Conservation (phyloP, 106 monocot species). For the Dioscorea zingiberensis region DNA sequence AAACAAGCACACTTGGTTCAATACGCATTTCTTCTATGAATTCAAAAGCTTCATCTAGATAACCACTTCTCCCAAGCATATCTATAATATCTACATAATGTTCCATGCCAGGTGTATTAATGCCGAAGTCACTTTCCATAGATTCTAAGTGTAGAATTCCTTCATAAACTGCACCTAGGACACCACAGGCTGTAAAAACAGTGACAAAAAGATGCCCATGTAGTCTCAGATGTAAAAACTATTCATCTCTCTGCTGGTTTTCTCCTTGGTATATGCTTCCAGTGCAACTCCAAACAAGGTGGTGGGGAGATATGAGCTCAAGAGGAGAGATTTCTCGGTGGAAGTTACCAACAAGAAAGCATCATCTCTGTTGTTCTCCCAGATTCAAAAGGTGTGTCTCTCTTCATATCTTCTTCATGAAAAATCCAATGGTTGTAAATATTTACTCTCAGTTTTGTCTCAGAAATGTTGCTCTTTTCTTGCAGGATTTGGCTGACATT, state of each 20-base stretch:
- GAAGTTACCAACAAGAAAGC: slow-evolving; percentile 70
- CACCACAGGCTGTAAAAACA: slow-evolving; percentile 53
- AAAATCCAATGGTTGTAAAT: not conserved
- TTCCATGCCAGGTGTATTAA: slow-evolving; percentile 53
- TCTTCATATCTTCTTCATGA: not conserved
- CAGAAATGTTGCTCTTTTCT: not conserved
- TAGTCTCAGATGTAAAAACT: too few species aligned
- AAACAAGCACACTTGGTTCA: too few species aligned
- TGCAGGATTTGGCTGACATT: slow-evolving; percentile 73
- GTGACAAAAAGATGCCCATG: slow-evolving; percentile 51
- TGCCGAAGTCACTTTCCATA: slow-evolving; percentile 57
- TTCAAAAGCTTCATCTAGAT: too few species aligned
- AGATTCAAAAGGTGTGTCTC: slow-evolving; percentile 54
- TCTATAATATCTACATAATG: slow-evolving; percentile 59
- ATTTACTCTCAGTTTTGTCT: not conserved
- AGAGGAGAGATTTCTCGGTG: slow-evolving; percentile 73
- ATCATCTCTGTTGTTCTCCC: slow-evolving; percentile 74
- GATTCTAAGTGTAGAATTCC: slow-evolving; percentile 82
- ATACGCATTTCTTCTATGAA: too few species aligned
- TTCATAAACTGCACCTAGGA: slow-evolving; percentile 74
- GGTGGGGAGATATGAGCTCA: slow-evolving; percentile 55
- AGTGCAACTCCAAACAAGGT: slow-evolving; percentile 14
- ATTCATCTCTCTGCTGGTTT: slow-evolving; percentile 3
- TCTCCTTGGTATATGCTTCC: slow-evolving; percentile 8
- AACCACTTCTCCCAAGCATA: too few species aligned